These are phyloP conservation scores for Rickenella mellea DNA, from an alignment of 768 basidiomycete genomes.

Conservation along the genomic window DNA sequence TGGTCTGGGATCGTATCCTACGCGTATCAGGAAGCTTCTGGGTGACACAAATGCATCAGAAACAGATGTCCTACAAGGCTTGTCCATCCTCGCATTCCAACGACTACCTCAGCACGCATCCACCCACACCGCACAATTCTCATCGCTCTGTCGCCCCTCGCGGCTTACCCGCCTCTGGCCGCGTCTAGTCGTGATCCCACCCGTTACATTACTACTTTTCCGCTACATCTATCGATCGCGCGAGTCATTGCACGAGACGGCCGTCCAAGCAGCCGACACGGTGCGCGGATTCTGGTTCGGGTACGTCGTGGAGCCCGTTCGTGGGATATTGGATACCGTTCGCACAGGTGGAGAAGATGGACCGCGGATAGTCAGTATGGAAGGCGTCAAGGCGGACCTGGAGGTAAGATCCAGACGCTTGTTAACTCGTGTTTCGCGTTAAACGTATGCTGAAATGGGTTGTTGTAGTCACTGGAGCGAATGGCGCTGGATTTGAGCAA, in stretches of 20 bases:
- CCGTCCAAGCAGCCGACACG: slow-evolving; percentile 56
- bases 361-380: slow-evolving; percentile 60
- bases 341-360: slow-evolving; percentile 69
- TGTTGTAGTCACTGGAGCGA: slow-evolving; percentile 71
- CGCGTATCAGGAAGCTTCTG: no score
- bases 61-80: no score
- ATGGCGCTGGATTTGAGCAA: slow-evolving; percentile 83
- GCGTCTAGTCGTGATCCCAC: slow-evolving; percentile 65
- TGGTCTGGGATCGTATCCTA: neutral
- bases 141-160: slow-evolving; percentile 56
- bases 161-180: slow-evolving; percentile 73
- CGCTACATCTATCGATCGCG: slow-evolving; percentile 50
- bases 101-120: slow-evolving; percentile 20
- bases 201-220: slow-evolving; percentile 44
- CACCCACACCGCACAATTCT: slow-evolving; percentile 18
- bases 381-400: slow-evolving; percentile 79
- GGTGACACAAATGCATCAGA: no score
- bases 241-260: slow-evolving; percentile 44
- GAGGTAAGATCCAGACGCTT: slow-evolving; percentile 49
- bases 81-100: slow-evolving; percentile 18
- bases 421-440: neutral
- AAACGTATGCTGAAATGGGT: neutral
- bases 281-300: slow-evolving; percentile 61
- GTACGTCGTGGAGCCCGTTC: slow-evolving; percentile 84
- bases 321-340: slow-evolving; percentile 74